Evolutionary conservation across 805 yeast genomes (phyloP).

Genomic region (Barnettozyma sucrosica): DNA sequence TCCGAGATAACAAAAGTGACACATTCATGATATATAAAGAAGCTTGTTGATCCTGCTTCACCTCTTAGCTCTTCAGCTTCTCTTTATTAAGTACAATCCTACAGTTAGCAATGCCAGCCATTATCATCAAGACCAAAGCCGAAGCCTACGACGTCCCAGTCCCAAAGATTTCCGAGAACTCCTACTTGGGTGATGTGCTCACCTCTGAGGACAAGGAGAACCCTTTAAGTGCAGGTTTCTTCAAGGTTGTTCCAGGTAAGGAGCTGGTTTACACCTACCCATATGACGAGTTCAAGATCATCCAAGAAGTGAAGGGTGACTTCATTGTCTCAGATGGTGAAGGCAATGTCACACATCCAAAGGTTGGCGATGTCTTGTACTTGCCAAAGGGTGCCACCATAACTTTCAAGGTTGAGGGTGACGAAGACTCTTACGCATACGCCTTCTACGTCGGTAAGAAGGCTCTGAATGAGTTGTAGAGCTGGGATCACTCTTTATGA

Average conservation of each 20-base stretch:
- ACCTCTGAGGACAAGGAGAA: constrained; percentile 48
- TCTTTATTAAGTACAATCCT: not conserved
- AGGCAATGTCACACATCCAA: constrained; percentile 49
- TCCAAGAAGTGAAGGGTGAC: constrained; percentile 62
- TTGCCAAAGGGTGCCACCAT: constrained; percentile 64
- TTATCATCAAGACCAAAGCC: constrained; percentile 40
- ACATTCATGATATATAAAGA: not conserved
- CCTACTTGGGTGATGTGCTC: constrained; percentile 61
- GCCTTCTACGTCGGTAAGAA: constrained; percentile 26
- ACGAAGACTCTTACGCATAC: constrained; percentile 48
- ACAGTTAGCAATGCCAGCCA: constrained; percentile 4
- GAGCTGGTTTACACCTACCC: constrained; percentile 57
- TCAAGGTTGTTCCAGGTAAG: constrained; percentile 64
- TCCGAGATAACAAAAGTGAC: not conserved
- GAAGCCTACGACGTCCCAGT: constrained; percentile 54
- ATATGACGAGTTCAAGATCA: constrained; percentile 64
- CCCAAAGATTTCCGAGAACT: constrained; percentile 57
- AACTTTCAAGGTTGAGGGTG: constrained; percentile 56
- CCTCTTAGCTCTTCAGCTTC: not conserved
- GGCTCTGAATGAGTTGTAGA: constrained; percentile 12
- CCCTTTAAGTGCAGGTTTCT: constrained; percentile 61
- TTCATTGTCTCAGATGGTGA: constrained; percentile 58
- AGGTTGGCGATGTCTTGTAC: constrained; percentile 64
- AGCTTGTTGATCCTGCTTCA: not conserved
- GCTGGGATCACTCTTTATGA: not conserved